Conservation (phyloP, 2,329 filamentous ascomycete species). For the Arthrobotrys sphaeroides region DNA sequence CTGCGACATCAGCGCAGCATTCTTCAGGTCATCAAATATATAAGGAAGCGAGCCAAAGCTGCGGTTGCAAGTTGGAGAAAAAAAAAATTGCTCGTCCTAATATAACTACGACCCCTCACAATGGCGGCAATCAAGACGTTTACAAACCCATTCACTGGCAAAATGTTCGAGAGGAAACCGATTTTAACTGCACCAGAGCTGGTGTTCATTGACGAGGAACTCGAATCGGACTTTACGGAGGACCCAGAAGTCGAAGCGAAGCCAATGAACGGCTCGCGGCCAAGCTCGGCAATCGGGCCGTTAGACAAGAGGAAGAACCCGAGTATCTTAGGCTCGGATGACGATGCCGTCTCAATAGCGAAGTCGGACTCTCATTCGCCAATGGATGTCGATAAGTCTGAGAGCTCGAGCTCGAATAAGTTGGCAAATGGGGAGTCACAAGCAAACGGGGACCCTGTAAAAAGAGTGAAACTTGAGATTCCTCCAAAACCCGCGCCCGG, state of each 20-base stretch:
- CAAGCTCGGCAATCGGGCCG: conserved; percentile 8
- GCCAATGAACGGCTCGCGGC: conserved; percentile 8
- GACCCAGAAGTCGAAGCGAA: conserved; percentile 32
- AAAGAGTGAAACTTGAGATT: conserved; percentile 43
- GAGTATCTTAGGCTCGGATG: neutral
- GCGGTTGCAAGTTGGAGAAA: neutral
- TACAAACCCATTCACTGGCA: conserved; percentile 38
- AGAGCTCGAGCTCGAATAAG: no score
- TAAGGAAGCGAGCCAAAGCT: neutral
- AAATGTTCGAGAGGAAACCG: conserved; percentile 42
- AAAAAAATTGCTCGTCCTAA: no score
- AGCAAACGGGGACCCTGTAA: conserved; percentile 2
- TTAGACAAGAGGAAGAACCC: conserved; percentile 9
- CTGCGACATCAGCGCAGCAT: neutral
- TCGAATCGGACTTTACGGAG: conserved; percentile 17
- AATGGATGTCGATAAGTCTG: neutral
- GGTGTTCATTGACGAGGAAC: conserved; percentile 49
- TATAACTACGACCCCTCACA: neutral
- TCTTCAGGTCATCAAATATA: neutral
- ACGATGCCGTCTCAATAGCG: conserved; percentile 1
- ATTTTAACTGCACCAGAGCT: conserved; percentile 20
- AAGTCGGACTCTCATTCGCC: conserved; percentile 7
- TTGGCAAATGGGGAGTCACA: neutral
- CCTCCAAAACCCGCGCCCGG: conserved; percentile 16
- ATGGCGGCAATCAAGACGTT: conserved; percentile 42